Evolutionary conservation across 2,329 filamentous ascomycete genomes (phyloP), one percentile per base, ranked within the genome.

Genomic region (Beauveria pseudobassiana): DNA sequence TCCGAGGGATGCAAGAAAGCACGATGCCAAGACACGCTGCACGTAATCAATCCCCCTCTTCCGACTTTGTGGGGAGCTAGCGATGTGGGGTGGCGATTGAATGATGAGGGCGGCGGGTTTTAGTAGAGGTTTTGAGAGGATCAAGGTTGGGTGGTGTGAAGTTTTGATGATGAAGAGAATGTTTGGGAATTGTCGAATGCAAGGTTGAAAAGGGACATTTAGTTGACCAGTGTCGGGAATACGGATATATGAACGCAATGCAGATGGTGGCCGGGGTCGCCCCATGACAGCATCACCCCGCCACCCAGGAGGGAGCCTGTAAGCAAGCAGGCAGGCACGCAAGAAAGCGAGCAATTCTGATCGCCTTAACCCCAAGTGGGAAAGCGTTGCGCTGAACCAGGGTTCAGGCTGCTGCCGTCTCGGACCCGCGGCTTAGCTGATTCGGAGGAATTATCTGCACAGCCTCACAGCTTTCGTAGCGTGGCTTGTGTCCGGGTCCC

Each of bases 21-120:
- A 20, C 28, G 58, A 60, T 45, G 50, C 48, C 48, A 60, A 60
- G 50, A 60, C 30, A 57, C 42, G 43, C 54, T 48, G 54, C 54
- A 49, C 43, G 55, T 40, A 49, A 58, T 58, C 45, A 58, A 28
- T 20, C 20, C 45, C 30, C 45, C 46, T 50, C 22, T 58, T 40
- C n/a, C 4, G n/a, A 40, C 8, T n/a, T 58, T 28, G 45, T 49
- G 55, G 46, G 20, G 55, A 50, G 54, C n/a, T 57, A 20, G 28
- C 54, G 28, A 56, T 56, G 54, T 57, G 54, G 54, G 28, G 54
- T 42, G 24, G n/a, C 5, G 40, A 46, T 46, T 34, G 42, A 6
- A 28, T 50, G 48, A 50, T 50, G 48, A 3, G 26, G 48, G 24
- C 26, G 3, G 22, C 18, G 16, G 34, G 34, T 1, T 24, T 24